Evolutionary conservation across 257 asterid genomes (phyloP).

Genomic region (Solanum lignicaule): DNA sequence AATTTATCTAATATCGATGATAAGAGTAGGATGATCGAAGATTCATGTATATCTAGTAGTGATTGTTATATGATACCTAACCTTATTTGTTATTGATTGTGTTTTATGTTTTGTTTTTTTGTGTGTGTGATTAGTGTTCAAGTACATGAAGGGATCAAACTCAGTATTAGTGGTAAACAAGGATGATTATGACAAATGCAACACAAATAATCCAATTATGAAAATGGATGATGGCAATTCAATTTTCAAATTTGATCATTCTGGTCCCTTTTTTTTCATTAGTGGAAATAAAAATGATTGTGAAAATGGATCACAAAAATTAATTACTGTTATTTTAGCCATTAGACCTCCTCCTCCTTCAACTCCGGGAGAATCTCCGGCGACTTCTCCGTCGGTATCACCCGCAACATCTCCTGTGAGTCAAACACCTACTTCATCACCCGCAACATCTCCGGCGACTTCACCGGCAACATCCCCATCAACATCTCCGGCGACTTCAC

Average conservation of each 20-base stretch:
- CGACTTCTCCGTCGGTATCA: neutral
- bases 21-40: neutral
- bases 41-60: neutral
- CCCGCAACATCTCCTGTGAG: neutral
- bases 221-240: constrained; percentile 42
- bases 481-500: neutral
- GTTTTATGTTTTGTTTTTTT: neutral
- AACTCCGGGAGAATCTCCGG: neutral
- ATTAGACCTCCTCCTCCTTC: constrained; percentile 14
- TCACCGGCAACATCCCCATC: neutral
- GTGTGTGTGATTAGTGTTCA: constrained; percentile 30
- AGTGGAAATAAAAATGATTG: constrained; percentile 45
- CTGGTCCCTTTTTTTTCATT: constrained; percentile 60
- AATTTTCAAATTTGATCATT: constrained; percentile 29
- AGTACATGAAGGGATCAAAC: constrained; percentile 31
- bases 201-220: constrained; percentile 14
- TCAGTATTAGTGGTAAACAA: constrained; percentile 47
- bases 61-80: neutral
- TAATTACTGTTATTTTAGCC: constrained; percentile 39
- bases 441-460: neutral
- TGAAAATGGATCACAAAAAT: constrained; percentile 29
- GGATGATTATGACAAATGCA: constrained; percentile 41
- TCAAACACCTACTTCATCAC: constrained; percentile 1
- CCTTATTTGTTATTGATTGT: neutral
- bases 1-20: neutral